Conservation (phyloP, 257 asterid genomes). For the Gynochthodes officinalis region DNA sequence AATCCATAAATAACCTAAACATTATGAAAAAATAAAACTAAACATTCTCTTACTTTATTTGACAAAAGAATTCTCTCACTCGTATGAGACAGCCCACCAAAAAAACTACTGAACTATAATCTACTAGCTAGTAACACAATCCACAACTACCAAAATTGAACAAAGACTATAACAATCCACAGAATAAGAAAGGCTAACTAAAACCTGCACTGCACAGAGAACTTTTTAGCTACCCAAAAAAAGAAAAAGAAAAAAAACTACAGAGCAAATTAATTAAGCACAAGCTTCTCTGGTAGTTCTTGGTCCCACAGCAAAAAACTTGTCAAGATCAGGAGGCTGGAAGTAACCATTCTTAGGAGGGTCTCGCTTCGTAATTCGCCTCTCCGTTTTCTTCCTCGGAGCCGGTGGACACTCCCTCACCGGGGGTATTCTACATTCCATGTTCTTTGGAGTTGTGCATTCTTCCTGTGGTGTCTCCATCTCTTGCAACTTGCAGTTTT, state of each 20-base stretch:
- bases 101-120: no score
- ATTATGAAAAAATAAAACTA: no score
- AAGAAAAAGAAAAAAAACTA: not conserved
- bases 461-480: conserved; percentile 49
- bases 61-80: no score
- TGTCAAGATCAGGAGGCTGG: conserved; percentile 56
- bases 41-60: no score
- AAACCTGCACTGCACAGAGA: not conserved
- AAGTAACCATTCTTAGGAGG: conserved; percentile 42
- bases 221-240: not conserved
- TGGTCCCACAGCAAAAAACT: conserved; percentile 30
- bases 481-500: not conserved
- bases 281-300: conserved; percentile 24
- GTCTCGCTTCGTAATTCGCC: conserved; percentile 19
- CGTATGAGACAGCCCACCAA: no score
- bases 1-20: no score
- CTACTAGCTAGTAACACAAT: no score
- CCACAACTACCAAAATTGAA: not conserved
- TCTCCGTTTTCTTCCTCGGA: conserved; percentile 46
- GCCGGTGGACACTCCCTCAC: conserved; percentile 59
- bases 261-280: conserved; percentile 10
- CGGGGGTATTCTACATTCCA: conserved; percentile 49
- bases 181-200: not conserved
- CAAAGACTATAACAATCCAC: not conserved
- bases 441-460: conserved; percentile 62